Conservation (phyloP, 1,284 basidiomycete species). For the Somion occarium region DNA sequence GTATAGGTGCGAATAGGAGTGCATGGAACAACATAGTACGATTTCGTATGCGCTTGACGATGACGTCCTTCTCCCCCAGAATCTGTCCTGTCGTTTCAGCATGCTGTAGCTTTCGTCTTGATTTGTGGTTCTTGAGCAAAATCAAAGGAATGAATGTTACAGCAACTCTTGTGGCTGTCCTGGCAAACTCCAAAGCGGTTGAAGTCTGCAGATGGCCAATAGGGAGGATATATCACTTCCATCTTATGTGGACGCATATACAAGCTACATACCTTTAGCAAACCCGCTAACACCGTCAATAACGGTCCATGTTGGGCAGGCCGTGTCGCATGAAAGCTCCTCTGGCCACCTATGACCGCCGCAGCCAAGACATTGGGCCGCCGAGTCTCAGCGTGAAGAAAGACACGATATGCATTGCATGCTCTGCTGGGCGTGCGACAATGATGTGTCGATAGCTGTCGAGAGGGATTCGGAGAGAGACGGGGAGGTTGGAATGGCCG, state of each 20-base stretch:
- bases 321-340: constrained; percentile 40
- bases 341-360: not conserved
- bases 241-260: not conserved
- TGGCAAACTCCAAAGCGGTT: constrained; percentile 53
- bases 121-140: constrained; percentile 50
- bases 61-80: constrained; percentile 39
- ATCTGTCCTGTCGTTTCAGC: constrained; percentile 46
- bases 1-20: constrained; percentile 62
- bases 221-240: not conserved
- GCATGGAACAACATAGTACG: constrained; percentile 49
- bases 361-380: constrained; percentile 7
- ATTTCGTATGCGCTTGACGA: constrained; percentile 43
- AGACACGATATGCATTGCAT: not conserved
- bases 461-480: too few relatives aligned
- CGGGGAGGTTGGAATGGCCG: not conserved
- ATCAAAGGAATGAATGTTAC: constrained; percentile 70
- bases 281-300: constrained; percentile 34
- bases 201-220: constrained; percentile 34
- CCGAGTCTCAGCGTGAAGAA: constrained; percentile 6
- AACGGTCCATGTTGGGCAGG: constrained; percentile 29
- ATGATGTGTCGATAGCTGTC: not conserved
- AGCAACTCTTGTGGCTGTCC: constrained; percentile 61
- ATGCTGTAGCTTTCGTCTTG: constrained; percentile 44
- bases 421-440: not conserved
- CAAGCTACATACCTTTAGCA: constrained; percentile 42